A percentile compares a stretch with the other conserved stretches of the same genome.
Evolutionary conservation across 768 basidiomycete genomes (phyloP).

Genomic region (Pleurotus tuoliensis): DNA sequence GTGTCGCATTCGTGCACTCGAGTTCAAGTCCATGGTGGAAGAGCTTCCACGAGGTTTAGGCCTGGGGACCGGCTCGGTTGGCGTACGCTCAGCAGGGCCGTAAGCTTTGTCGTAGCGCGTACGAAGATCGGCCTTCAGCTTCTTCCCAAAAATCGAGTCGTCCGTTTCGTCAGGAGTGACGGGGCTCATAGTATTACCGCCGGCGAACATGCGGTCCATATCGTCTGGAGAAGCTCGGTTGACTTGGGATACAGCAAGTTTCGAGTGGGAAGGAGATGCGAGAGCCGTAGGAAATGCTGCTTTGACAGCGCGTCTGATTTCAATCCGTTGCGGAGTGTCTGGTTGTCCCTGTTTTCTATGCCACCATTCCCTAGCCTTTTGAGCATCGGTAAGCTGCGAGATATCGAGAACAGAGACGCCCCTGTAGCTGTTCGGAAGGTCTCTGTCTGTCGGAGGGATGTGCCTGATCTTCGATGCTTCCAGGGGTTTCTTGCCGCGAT

Average conservation of each 20-base stretch:
- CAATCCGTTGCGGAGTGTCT: not conserved
- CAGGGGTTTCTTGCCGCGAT: constrained; percentile 2
- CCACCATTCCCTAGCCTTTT: constrained; percentile 1
- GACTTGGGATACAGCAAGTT: no score
- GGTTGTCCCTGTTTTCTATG: not conserved
- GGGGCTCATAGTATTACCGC: not conserved
- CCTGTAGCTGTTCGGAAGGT: not conserved
- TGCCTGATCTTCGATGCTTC: not conserved
- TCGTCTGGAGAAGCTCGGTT: no score
- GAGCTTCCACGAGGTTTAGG: not conserved
- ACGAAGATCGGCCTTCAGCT: not conserved
- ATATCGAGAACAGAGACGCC: constrained; percentile 1
- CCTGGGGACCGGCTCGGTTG: not conserved
- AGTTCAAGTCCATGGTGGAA: not conserved
- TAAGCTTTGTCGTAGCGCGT: not conserved
- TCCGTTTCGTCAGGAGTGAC: not conserved
- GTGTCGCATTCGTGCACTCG: not conserved
- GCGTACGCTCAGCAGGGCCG: not conserved
- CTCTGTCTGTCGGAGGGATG: not conserved
- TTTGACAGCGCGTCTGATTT: no score
- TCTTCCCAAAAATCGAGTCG: not conserved
- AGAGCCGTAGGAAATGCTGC: no score
- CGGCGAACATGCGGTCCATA: not conserved
- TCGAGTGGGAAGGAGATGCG: no score
- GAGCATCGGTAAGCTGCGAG: not conserved